A percentile compares a stretch with the other conserved stretches of the same genome.
phyloP scores from a whole-genome alignment of 495 filamentous ascomycete genomes.

The Penicillium nucicola region DNA sequence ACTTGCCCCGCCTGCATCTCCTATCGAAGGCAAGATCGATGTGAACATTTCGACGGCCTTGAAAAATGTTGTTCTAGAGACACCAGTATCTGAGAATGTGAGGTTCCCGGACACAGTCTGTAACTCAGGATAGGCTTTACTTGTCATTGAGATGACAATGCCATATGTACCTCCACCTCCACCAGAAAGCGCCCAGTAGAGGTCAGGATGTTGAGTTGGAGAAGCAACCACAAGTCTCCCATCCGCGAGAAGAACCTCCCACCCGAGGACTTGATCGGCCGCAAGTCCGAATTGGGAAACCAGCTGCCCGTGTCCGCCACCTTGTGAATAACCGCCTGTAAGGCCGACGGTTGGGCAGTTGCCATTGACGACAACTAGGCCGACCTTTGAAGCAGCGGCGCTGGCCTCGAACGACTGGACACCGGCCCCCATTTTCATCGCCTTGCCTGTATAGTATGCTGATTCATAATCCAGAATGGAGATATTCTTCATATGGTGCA shows the following conservation, averaged over 20 bases:
- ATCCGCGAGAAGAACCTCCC: constrained; percentile 51
- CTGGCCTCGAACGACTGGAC: not conserved
- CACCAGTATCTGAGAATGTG: constrained; percentile 12
- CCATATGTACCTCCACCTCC: constrained; percentile 61
- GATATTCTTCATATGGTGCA: not conserved
- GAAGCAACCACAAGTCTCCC: constrained; percentile 48
- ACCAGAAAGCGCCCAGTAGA: constrained; percentile 66
- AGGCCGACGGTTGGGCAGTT: constrained; percentile 19
- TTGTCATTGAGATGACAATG: constrained; percentile 52
- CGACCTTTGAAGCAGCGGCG: not conserved
- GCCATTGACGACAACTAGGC: constrained; percentile 6
- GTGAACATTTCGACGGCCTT: constrained; percentile 36
- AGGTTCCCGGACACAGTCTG: constrained; percentile 19
- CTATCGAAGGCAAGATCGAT: constrained; percentile 33
- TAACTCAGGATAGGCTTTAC: constrained; percentile 36
- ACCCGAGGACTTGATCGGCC: constrained; percentile 60
- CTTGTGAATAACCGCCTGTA: constrained; percentile 53
- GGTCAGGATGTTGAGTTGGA: constrained; percentile 47
- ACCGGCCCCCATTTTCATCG: not conserved
- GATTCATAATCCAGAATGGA: not conserved
- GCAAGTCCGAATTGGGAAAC: constrained; percentile 50
- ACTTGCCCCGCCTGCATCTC: constrained; percentile 39
- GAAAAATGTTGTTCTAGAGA: constrained; percentile 38
- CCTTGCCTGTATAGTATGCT: not conserved
- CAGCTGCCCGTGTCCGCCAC: constrained; percentile 57